Percentiles rank a stretch among this genome's conserved stretches.
Conservation (phyloP, 352 stramenopile genomes). For the Pythium pectinolyticum region DNA sequence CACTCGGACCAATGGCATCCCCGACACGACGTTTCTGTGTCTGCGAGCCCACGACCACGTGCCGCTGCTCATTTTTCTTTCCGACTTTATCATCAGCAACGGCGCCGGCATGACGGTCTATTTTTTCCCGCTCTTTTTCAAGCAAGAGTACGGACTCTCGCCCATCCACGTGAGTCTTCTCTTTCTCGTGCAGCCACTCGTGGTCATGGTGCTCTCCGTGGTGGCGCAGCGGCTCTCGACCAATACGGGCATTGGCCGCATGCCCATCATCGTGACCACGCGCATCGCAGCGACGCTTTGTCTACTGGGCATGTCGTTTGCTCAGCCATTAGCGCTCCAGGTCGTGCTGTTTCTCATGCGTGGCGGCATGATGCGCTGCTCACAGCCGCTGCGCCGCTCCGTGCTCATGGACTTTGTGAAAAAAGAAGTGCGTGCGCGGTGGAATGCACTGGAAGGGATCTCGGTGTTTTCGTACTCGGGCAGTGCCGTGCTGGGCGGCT, state of each 20-base stretch:
- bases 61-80: slow-evolving; percentile 69
- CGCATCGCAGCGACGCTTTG: slow-evolving; percentile 57
- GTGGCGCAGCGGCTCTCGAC: slow-evolving; percentile 52
- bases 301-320: slow-evolving; percentile 68
- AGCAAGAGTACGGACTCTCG: slow-evolving; percentile 75
- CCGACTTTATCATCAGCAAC: slow-evolving; percentile 87
- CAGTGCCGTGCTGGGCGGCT: slow-evolving; percentile 75
- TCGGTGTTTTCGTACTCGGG: slow-evolving; percentile 83
- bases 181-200: slow-evolving; percentile 65
- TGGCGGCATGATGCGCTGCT: slow-evolving; percentile 86
- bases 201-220: slow-evolving; percentile 68
- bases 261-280: slow-evolving; percentile 73
- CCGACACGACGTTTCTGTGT: slow-evolving; percentile 48
- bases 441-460: slow-evolving; percentile 76
- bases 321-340: slow-evolving; percentile 56
- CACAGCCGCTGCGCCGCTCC: slow-evolving; percentile 74
- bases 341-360: slow-evolving; percentile 74
- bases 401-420: slow-evolving; percentile 83
- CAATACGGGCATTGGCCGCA: slow-evolving; percentile 52
- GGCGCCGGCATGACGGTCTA: slow-evolving; percentile 84
- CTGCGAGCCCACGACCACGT: slow-evolving; percentile 57
- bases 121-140: slow-evolving; percentile 89
- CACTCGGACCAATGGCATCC: no score
- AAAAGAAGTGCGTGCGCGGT: slow-evolving; percentile 70
- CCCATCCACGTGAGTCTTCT: slow-evolving; percentile 75